phyloP scores from a whole-genome alignment of 352 stramenopile genomes.

The Phytophthora tentaculata region DNA sequence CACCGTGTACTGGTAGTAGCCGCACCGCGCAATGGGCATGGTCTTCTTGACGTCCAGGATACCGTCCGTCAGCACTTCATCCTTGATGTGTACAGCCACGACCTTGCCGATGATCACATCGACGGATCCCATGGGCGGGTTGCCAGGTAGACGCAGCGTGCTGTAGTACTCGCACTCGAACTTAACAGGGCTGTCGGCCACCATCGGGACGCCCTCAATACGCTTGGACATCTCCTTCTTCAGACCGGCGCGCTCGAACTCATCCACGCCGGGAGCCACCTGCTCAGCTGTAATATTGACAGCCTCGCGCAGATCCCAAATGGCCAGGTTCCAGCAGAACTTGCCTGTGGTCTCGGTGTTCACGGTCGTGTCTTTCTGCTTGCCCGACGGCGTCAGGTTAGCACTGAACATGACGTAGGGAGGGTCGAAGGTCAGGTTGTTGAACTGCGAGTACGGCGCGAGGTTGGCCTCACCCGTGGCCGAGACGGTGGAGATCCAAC shows the following conservation, averaged over 20 bases:
- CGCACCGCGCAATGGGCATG: slow-evolving; percentile 38
- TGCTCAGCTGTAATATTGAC: slow-evolving; percentile 41
- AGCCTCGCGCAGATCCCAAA: slow-evolving; percentile 33
- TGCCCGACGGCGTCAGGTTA: slow-evolving; percentile 39
- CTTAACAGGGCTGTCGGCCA: slow-evolving; percentile 41
- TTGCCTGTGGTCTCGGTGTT: slow-evolving; percentile 38
- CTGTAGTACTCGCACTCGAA: slow-evolving; percentile 47
- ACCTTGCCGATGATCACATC: slow-evolving; percentile 47
- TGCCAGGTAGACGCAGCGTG: slow-evolving; percentile 39
- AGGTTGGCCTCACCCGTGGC: slow-evolving; percentile 29
- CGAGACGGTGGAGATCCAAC: slow-evolving; percentile 41
- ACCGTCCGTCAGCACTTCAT: slow-evolving; percentile 39
- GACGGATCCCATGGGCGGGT: slow-evolving; percentile 40
- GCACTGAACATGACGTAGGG: slow-evolving; percentile 44
- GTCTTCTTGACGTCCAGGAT: slow-evolving; percentile 46
- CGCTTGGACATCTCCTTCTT: slow-evolving; percentile 35
- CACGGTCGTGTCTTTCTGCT: slow-evolving; percentile 38
- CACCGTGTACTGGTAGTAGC: slow-evolving; percentile 44
- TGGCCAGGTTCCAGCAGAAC: slow-evolving; percentile 40
- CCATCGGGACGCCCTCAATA: slow-evolving; percentile 38
- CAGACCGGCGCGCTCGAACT: slow-evolving; percentile 37
- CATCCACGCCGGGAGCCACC: slow-evolving; percentile 31
- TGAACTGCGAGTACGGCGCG: slow-evolving; percentile 42
- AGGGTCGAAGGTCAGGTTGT: slow-evolving; percentile 40
- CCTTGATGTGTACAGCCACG: slow-evolving; percentile 41